Percentiles rank a stretch among this genome's conserved stretches.
These are phyloP conservation scores for Infundibulicybe gibba DNA, from an alignment of 768 basidiomycete species.

Conservation along the genomic window DNA sequence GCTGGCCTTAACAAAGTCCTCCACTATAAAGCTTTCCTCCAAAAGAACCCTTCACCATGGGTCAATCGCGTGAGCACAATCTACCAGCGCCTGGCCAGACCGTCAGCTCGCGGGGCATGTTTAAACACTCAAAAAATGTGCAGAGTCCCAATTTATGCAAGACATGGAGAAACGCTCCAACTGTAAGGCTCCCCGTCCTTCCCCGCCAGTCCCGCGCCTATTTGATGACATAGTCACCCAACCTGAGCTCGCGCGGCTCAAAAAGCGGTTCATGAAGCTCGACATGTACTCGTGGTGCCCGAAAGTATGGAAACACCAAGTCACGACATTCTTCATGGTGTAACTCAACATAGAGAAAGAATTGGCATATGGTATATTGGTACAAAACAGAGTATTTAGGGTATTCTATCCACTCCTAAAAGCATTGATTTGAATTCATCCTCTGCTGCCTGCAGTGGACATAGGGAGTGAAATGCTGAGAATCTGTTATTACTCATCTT, in stretches of 20 bases:
- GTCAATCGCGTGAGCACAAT: constrained; percentile 73
- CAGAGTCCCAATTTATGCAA: constrained; percentile 94
- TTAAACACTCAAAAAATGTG: constrained; percentile 5
- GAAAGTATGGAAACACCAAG: no score
- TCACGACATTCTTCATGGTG: no score
- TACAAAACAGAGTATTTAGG: no score
- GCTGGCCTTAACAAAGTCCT: not conserved
- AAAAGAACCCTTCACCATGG: constrained; percentile 35
- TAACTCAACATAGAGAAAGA: no score
- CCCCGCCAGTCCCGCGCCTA: constrained; percentile 5
- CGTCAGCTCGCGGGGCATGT: no score
- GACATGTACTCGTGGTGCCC: no score
- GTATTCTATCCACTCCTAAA: no score
- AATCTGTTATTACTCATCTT: no score
- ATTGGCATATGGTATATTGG: no score
- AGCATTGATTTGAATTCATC: no score
- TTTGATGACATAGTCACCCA: constrained; percentile 70
- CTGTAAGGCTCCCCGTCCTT: constrained; percentile 55
- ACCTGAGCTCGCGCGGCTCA: constrained; percentile 88
- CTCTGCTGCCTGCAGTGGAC: no score
- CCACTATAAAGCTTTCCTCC: not conserved
- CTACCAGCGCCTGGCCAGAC: not conserved
- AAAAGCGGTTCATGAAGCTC: constrained; percentile 99
- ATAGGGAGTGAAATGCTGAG: no score
- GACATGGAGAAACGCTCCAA: constrained; percentile 98